Percentiles rank a stretch among this genome's conserved stretches.
Conservation (phyloP, 2,329 filamentous ascomycete species). For the Fusarium bulbicola region DNA sequence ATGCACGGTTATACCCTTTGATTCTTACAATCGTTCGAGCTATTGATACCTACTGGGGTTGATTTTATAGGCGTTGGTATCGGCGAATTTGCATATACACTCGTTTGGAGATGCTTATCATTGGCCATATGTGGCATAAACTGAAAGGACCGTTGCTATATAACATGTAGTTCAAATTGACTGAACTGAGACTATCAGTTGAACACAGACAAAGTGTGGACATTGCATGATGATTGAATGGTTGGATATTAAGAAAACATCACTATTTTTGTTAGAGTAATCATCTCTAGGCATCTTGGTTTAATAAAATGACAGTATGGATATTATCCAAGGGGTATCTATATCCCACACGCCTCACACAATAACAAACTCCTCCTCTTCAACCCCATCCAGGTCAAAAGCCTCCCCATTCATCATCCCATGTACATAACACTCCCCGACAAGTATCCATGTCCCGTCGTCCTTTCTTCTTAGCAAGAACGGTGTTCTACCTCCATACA, state of each 20-base stretch:
- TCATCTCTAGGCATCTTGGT: background rate
- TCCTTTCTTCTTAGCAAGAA: constrained; percentile 42
- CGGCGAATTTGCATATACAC: constrained; percentile 7
- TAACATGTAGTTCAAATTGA: background rate
- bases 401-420: constrained; percentile 50
- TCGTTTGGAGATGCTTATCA: constrained; percentile 11
- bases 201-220: background rate
- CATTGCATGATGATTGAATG: background rate
- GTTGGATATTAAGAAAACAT: background rate
- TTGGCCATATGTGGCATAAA: background rate
- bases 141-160: background rate
- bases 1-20: constrained; percentile 35
- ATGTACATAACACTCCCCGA: constrained; percentile 51
- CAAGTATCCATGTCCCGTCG: constrained; percentile 37
- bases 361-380: constrained; percentile 46
- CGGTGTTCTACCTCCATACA: constrained; percentile 47
- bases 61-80: constrained; percentile 23
- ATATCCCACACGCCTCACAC: constrained; percentile 29
- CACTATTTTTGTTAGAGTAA: background rate
- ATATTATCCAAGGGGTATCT: constrained; percentile 12
- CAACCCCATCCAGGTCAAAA: constrained; percentile 30
- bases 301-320: background rate
- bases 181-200: background rate
- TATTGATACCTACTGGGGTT: constrained; percentile 8
- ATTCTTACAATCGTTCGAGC: constrained; percentile 33